phyloP scores from a whole-genome alignment of 129 eudicot species.

The Helianthus annuus region DNA sequence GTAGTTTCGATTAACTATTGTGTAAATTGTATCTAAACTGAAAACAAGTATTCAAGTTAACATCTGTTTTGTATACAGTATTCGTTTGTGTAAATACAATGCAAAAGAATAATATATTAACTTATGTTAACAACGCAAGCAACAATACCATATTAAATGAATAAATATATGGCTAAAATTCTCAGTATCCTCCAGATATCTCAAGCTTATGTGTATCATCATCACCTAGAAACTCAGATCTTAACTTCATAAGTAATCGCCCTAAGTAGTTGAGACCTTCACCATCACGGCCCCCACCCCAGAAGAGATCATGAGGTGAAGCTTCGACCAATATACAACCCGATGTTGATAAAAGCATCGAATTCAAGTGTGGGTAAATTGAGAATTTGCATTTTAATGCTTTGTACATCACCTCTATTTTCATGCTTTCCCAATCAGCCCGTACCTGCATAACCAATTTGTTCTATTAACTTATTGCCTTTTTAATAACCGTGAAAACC shows the following conservation, averaged over 20 bases:
- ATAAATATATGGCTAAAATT: slow-evolving; percentile 6
- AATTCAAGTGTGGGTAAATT: slow-evolving; percentile 67
- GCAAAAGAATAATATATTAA: background rate
- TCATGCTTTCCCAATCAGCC: slow-evolving; percentile 12
- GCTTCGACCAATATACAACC: slow-evolving; percentile 96
- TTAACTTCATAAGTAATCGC: slow-evolving; percentile 84
- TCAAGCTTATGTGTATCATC: slow-evolving; percentile 40
- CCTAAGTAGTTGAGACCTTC: slow-evolving; percentile 97
- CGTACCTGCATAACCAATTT: slow-evolving; percentile 8
- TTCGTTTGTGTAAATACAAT: slow-evolving; percentile 7
- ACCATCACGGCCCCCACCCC: slow-evolving; percentile 99
- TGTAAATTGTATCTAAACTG: background rate
- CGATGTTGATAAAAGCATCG: slow-evolving; percentile 73
- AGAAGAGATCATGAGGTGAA: slow-evolving; percentile 96
- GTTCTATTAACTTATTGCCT: slow-evolving; percentile 4
- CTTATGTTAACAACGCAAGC: slow-evolving; percentile 10
- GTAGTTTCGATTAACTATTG: background rate
- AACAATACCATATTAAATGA: background rate
- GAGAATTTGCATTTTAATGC: slow-evolving; percentile 86
- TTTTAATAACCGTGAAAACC: background rate
- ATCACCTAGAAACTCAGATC: slow-evolving; percentile 75
- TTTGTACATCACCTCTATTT: slow-evolving; percentile 53
- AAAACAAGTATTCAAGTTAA: background rate
- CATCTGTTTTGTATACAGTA: slow-evolving; percentile 4
- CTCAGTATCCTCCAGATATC: slow-evolving; percentile 19